Base-by-base conservation (phyloP, 1,284 basidiomycete genomes). In the Trichosporon ovoides region DNA sequence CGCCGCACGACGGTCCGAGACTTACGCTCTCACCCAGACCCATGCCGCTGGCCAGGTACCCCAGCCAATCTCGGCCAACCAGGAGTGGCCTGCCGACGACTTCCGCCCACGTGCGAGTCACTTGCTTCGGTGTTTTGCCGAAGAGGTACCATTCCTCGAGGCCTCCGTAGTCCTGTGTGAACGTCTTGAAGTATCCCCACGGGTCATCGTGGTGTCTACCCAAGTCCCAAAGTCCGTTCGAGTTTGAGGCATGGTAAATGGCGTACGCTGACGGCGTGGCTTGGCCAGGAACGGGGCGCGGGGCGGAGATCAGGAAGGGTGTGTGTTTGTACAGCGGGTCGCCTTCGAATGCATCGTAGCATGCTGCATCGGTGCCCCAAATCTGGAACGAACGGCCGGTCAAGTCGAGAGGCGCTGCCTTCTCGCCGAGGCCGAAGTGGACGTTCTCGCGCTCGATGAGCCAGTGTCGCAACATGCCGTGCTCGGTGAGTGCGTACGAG, bases 311-410 rank as follows among this genome's bases (percentile, higher is more conserved):
- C 38, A 80, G 67, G 67, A 75, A 79, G 0, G 78, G 78, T 0
- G 77, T 78, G 59, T 80, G 77, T 66, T 80, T 80, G 72, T 80
- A 79, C 50, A 78, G 69, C 52, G 78, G 78, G 59, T 79, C 78
- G n/a, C 74, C 68, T 33, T 69, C 64, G 59, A 73, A 78, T 1
- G 77, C 69, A 59, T 79, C 77, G 67, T 80, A 79, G 37, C 68
- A 67, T 0, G 77, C 77, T 10, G 77, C 71, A 55, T 79, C 77
- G 2, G 72, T 72, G 5, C 74, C 75, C 34, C 68, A 65, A 34
- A 77, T 63, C 49, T 65, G 58, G 63, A 78, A 78, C 0, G 64
- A 66, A 20, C 77, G 66, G 33, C 71, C 66, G 1, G 73, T 70
- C 20, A 78, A 64, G 58, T 77, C 74, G 38, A 78, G 59, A 12